Percentiles rank a stretch among this genome's conserved stretches.
Conservation (phyloP, 2,329 filamentous ascomycete species). For the Aspergillus awamori region DNA sequence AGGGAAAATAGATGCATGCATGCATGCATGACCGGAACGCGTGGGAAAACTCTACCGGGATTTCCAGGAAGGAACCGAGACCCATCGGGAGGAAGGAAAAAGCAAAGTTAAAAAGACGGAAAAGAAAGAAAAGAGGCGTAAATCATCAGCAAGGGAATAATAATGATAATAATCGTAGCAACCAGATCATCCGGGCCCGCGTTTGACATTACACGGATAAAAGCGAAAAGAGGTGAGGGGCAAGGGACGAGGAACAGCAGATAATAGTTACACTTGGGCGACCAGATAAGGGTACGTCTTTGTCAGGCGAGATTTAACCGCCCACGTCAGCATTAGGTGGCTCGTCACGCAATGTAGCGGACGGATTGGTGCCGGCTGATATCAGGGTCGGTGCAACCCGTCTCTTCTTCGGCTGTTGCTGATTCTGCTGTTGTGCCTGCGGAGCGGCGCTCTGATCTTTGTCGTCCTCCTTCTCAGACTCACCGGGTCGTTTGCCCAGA, state of each 20-base stretch:
- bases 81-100: neutral
- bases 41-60: neutral
- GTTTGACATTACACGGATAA: constrained; percentile 11
- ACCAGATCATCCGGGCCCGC: neutral
- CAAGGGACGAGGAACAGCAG: neutral
- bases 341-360: constrained; percentile 15
- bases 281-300: neutral
- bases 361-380: constrained; percentile 29
- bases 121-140: constrained; percentile 12
- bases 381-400: constrained; percentile 70
- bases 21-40: constrained; percentile 3
- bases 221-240: constrained; percentile 5
- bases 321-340: constrained; percentile 20
- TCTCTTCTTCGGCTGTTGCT: constrained; percentile 64
- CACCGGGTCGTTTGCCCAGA: constrained; percentile 55
- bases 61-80: neutral
- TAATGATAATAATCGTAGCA: neutral
- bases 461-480: constrained; percentile 50
- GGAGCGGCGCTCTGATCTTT: constrained; percentile 49
- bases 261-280: constrained; percentile 7
- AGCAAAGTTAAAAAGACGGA: neutral
- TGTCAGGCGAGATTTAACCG: constrained; percentile 13
- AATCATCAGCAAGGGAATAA: constrained; percentile 16
- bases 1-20: neutral
- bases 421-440: constrained; percentile 22